Percentiles rank a stretch among this genome's conserved stretches.
Conservation (phyloP, 495 filamentous ascomycete genomes). For the Schizothecium vesticola region DNA sequence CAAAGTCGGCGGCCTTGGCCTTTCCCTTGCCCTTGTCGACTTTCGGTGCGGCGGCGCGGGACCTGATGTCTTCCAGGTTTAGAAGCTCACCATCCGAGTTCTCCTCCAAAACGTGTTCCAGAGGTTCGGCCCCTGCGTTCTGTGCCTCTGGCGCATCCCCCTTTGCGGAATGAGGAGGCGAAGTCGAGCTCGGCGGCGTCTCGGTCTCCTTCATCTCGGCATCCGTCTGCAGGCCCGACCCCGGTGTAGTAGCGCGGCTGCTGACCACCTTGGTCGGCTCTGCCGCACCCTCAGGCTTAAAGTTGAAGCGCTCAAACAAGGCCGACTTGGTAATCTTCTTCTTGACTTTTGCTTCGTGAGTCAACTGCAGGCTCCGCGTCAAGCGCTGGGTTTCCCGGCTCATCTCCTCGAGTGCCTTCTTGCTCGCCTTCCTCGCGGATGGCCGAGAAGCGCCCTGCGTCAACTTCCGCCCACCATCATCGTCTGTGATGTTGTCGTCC, state of each 20-base stretch:
- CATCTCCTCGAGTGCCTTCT: constrained; percentile 96
- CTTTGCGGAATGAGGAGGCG: constrained; percentile 20
- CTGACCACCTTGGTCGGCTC: constrained; percentile 41
- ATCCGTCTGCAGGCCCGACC: constrained; percentile 31
- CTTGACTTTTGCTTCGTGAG: constrained; percentile 84
- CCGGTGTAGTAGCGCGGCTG: constrained; percentile 36
- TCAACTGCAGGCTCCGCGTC: constrained; percentile 80
- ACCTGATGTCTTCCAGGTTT: constrained; percentile 26
- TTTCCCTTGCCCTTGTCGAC: constrained; percentile 55
- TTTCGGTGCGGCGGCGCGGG: constrained; percentile 19
- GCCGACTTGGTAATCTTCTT: constrained; percentile 86
- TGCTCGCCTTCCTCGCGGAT: constrained; percentile 74
- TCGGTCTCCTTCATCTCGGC: constrained; percentile 39
- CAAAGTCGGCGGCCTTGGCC: constrained; percentile 29
- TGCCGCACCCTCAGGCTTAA: constrained; percentile 41
- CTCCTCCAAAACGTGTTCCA: constrained; percentile 12
- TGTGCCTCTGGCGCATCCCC: constrained; percentile 5
- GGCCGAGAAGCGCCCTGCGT: constrained; percentile 49
- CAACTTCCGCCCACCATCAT: constrained; percentile 51
- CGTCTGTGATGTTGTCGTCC: constrained; percentile 50
- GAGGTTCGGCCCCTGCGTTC: not conserved
- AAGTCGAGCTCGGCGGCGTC: constrained; percentile 52
- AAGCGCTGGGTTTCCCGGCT: constrained; percentile 86
- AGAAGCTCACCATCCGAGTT: constrained; percentile 28
- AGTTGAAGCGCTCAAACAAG: constrained; percentile 81